These are phyloP conservation scores for Xerocomus brunneocitrinus DNA, from an alignment of 768 basidiomycete genomes.

Conservation along the genomic window DNA sequence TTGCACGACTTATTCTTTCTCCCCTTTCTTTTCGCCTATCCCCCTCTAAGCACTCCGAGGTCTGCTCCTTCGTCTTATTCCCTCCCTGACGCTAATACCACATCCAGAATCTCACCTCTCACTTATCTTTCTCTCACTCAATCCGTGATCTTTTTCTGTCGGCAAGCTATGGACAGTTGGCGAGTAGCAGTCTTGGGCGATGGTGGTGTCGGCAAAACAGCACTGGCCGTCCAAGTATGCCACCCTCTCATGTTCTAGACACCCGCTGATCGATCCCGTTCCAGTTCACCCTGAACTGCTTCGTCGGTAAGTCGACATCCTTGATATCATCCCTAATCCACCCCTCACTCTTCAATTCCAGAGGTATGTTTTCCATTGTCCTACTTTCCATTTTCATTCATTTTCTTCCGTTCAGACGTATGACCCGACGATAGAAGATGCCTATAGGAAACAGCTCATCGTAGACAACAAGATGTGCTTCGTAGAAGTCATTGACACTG, in stretches of 20 bases:
- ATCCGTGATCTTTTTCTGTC: conserved; percentile 9
- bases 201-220: conserved; percentile 97
- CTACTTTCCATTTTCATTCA: conserved; percentile 6
- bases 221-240: conserved; percentile 87
- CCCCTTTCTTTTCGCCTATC: conserved; percentile 39
- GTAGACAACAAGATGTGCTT: conserved; percentile 95
- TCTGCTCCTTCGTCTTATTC: conserved; percentile 22
- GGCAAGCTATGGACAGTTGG: conserved; percentile 81
- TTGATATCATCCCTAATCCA: conserved; percentile 9
- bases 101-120: conserved; percentile 16
- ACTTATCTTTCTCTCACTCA: conserved; percentile 19
- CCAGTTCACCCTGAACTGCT: conserved; percentile 95
- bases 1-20: conserved; percentile 54
- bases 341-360: conserved; percentile 28
- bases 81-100: conserved; percentile 15
- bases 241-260: not conserved
- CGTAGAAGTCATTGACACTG: conserved; percentile 95
- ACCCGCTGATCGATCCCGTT: conserved; percentile 11
- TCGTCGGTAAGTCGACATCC: conserved; percentile 67
- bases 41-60: conserved; percentile 20
- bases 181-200: conserved; percentile 94
- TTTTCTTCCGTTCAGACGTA: conserved; percentile 59
- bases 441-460: conserved; percentile 91
- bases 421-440: conserved; percentile 98
- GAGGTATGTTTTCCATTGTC: conserved; percentile 43